These are phyloP conservation scores for Macrophomina tecta DNA, from an alignment of 2,329 filamentous ascomycete species.

Conservation along the genomic window DNA sequence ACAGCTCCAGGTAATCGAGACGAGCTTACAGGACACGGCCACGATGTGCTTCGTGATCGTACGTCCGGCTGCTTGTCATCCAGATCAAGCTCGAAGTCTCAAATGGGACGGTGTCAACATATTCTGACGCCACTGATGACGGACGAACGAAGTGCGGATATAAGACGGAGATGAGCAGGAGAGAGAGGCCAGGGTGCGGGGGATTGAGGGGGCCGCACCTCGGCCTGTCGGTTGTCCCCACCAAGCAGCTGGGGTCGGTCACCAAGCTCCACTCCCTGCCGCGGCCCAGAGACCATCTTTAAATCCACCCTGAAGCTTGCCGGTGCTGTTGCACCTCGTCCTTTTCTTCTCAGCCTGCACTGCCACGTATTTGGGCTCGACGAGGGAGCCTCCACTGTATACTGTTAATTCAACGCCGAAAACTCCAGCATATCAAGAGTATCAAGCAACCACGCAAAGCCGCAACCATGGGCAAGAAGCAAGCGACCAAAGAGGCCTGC, in stretches of 20 bases:
- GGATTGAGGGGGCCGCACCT: constrained; percentile 11
- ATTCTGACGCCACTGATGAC: too few species aligned
- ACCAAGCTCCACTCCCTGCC: constrained; percentile 20
- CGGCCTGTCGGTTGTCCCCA: constrained; percentile 22
- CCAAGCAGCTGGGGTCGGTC: not conserved
- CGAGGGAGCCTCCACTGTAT: too few species aligned
- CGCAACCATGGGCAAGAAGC: constrained; percentile 17
- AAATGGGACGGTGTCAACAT: too few species aligned
- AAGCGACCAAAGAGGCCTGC: constrained; percentile 52
- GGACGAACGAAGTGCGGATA: not conserved
- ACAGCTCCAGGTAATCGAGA: constrained; percentile 32
- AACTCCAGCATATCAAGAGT: not conserved
- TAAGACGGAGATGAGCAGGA: not conserved
- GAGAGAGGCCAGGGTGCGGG: not conserved
- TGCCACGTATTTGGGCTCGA: too few species aligned
- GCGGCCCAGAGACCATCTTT: constrained; percentile 15
- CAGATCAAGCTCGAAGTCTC: constrained; percentile 30
- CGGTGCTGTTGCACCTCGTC: not conserved
- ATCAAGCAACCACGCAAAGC: not conserved
- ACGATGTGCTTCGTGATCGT: constrained; percentile 42
- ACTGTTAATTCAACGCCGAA: not conserved
- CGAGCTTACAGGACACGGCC: constrained; percentile 35
- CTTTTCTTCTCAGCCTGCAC: too few species aligned
- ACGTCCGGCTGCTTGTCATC: not conserved
- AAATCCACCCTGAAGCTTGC: not conserved